Evolutionary conservation across 2,329 filamentous ascomycete species (phyloP).

Genomic region (Pseudogymnoascus sp.): DNA sequence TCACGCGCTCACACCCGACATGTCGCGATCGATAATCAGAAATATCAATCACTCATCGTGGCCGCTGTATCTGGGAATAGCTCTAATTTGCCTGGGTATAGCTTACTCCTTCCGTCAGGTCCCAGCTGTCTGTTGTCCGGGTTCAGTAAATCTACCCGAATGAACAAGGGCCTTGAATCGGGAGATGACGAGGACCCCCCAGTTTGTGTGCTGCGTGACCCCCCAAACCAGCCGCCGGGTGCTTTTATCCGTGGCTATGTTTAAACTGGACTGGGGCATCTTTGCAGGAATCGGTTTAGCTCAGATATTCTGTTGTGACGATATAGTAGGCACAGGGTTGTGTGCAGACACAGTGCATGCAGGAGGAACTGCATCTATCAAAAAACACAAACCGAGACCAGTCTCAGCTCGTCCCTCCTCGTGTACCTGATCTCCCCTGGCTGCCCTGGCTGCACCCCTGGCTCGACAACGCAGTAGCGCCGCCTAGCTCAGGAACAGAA

Average conservation of each 20-base stretch:
- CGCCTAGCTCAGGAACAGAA: conserved; percentile 10
- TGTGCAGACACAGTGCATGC: not conserved
- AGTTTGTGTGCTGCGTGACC: conserved; percentile 6
- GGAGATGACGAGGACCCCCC: not conserved
- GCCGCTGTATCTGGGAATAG: not conserved
- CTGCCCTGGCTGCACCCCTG: not conserved
- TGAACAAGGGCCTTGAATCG: not conserved
- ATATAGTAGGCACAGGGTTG: conserved; percentile 1
- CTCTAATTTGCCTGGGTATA: not conserved
- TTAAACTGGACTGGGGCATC: conserved; percentile 1
- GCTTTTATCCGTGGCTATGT: conserved; percentile 3
- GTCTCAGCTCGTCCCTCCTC: conserved; percentile 10
- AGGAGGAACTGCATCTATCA: not conserved
- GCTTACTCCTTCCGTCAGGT: not conserved
- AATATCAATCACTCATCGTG: not conserved
- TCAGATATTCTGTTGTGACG: not conserved
- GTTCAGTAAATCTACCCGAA: conserved; percentile 11
- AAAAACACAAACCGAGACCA: not conserved
- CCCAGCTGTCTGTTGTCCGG: conserved; percentile 4
- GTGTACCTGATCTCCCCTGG: conserved; percentile 5
- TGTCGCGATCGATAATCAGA: conserved; percentile 6
- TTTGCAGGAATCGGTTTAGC: conserved; percentile 4
- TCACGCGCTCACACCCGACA: not conserved
- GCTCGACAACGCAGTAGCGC: conserved; percentile 4
- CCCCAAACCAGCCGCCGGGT: not conserved